Evolutionary conservation across 192 early-diverging fungal genomes (phyloP).

Genomic region (Podila epigama): DNA sequence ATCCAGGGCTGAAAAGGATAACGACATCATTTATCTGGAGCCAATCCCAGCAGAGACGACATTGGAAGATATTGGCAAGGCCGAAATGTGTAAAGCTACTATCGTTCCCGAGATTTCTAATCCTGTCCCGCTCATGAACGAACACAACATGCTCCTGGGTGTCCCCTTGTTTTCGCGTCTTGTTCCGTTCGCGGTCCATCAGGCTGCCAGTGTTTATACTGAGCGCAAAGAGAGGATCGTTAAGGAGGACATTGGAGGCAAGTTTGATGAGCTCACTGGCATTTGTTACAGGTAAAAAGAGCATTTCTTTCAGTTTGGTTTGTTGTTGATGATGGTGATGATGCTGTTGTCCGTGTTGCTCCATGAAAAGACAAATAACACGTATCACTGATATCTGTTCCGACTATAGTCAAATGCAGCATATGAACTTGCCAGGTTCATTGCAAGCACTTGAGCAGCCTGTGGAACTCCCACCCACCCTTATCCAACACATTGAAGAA

Average conservation of each 20-base stretch:
- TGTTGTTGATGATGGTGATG: too few relatives aligned
- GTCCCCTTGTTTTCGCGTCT: slow-evolving; percentile 84
- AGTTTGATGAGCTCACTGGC: slow-evolving; percentile 73
- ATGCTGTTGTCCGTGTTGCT: too few relatives aligned
- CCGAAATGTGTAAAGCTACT: slow-evolving; percentile 75
- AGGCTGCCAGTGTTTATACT: slow-evolving; percentile 87
- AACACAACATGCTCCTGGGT: slow-evolving; percentile 57
- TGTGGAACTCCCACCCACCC: slow-evolving; percentile 72
- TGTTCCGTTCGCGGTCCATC: slow-evolving; percentile 92
- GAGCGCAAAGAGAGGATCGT: slow-evolving; percentile 82
- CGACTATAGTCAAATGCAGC: slow-evolving; percentile 65
- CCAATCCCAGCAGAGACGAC: slow-evolving; percentile 69
- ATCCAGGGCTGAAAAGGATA: slow-evolving; percentile 82
- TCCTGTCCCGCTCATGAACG: slow-evolving; percentile 72
- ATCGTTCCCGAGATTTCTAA: slow-evolving; percentile 64
- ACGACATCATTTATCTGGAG: slow-evolving; percentile 90
- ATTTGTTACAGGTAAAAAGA: slow-evolving; percentile 75
- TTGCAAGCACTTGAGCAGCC: slow-evolving; percentile 80
- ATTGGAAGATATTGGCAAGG: slow-evolving; percentile 67
- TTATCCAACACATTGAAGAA: slow-evolving; percentile 78
- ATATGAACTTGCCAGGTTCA: slow-evolving; percentile 73
- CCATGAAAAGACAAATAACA: slow-evolving; percentile 71
- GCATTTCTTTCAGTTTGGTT: too few relatives aligned
- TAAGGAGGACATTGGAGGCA: slow-evolving; percentile 67
- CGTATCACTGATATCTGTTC: slow-evolving; percentile 63